Evolutionary conservation across 2,329 filamentous ascomycete genomes (phyloP), one percentile per base, ranked within the genome.

Genomic region (Cytospora leucostoma): DNA sequence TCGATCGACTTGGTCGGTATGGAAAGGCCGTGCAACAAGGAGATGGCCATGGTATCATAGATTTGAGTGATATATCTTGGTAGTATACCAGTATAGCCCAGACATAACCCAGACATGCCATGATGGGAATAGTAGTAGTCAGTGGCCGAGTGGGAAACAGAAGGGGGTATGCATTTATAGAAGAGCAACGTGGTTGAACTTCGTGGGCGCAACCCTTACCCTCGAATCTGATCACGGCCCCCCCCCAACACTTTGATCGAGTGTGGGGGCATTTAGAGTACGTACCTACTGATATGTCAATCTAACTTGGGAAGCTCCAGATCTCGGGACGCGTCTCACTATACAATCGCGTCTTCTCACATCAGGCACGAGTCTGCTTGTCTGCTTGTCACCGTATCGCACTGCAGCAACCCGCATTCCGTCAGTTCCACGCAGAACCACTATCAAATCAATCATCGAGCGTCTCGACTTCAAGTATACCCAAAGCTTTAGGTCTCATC

Each of bases 121-220:
- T n/a, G n/a, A n/a, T n/a, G n/a, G n/a, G n/a, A n/a, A n/a, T n/a
- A n/a, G n/a, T n/a, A n/a, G n/a, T n/a, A n/a, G n/a, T n/a, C n/a
- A n/a, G n/a, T n/a, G n/a, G n/a, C n/a, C n/a, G n/a, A n/a, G 4
- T 27, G 27, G 27, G 27, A 27, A 27, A 27, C 27, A 27, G 27
- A 27, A 27, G 27, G 27, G 27, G 27, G 27, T 27, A 3, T 27
- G 2, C 27, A 27, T 27, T 4, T 27, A 27, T 27, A 27, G 27
- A n/a, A n/a, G n/a, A n/a, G n/a, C n/a, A n/a, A n/a, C n/a, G n/a
- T n/a, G n/a, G n/a, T n/a, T n/a, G n/a, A n/a, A n/a, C n/a, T n/a
- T n/a, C n/a, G n/a, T n/a, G n/a, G n/a, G n/a, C n/a, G n/a, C 27
- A 47, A 47, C 44, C 44, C 44, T 47, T 47, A 47, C 44, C 44